Conservation (phyloP, 164 flowering plant species). For the Umbilicus rupestris region DNA sequence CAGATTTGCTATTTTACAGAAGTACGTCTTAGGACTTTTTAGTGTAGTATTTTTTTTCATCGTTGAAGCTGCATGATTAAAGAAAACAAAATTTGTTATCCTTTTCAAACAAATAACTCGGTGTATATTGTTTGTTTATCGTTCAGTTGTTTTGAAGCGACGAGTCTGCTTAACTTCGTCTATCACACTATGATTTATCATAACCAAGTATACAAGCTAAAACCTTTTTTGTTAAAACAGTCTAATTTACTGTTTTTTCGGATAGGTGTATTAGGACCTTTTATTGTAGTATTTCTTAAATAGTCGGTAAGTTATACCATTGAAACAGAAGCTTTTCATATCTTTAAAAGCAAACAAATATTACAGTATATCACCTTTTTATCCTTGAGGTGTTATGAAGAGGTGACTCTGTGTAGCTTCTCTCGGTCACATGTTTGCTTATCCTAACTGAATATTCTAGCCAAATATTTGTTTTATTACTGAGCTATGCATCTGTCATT, state of each 20-base stretch:
- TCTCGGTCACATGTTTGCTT: neutral
- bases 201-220: no score
- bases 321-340: neutral
- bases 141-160: neutral
- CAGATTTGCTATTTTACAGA: conserved; percentile 61
- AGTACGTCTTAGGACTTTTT: conserved; percentile 29
- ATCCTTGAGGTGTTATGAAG: neutral
- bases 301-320: neutral
- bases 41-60: neutral
- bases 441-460: neutral
- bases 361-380: neutral
- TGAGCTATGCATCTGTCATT: neutral
- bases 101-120: neutral
- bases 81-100: neutral
- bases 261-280: neutral
- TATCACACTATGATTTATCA: no score
- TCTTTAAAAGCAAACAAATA: neutral
- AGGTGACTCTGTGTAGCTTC: neutral
- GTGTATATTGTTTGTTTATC: neutral
- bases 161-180: neutral
- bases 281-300: neutral
- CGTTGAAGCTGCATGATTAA: neutral
- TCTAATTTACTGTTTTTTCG: no score
- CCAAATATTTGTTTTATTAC: neutral
- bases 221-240: no score